Evolutionary conservation across 2,329 filamentous ascomycete species (phyloP).

Genomic region (Hypoxylon sp.): DNA sequence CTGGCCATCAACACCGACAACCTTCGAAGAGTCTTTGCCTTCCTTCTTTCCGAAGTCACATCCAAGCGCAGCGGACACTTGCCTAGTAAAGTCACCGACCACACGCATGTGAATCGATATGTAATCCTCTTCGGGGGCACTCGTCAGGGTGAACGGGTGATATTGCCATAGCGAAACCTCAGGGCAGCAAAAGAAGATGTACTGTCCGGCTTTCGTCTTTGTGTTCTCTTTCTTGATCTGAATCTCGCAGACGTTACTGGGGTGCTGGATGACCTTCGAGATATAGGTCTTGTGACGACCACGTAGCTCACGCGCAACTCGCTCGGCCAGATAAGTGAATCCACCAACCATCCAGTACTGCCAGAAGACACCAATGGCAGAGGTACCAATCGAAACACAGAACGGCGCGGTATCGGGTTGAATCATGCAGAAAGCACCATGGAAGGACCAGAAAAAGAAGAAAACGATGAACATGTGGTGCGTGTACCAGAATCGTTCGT

Average conservation of each 20-base stretch:
- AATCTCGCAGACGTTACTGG: constrained; percentile 89
- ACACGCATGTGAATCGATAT: constrained; percentile 89
- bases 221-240: constrained; percentile 93
- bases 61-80: constrained; percentile 77
- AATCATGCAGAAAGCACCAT: constrained; percentile 93
- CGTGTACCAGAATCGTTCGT: constrained; percentile 91
- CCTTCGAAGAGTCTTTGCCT: constrained; percentile 70
- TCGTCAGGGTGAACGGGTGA: constrained; percentile 88
- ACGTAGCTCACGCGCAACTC: constrained; percentile 82
- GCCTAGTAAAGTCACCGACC: constrained; percentile 84
- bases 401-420: constrained; percentile 85
- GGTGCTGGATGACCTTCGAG: constrained; percentile 90
- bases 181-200: constrained; percentile 91
- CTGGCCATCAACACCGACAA: constrained; percentile 76
- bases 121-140: constrained; percentile 90
- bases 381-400: constrained; percentile 76
- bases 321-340: constrained; percentile 84
- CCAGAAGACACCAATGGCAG: constrained; percentile 84
- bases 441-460: constrained; percentile 92
- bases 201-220: constrained; percentile 85
- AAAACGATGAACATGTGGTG: constrained; percentile 91
- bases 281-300: constrained; percentile 88
- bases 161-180: constrained; percentile 91
- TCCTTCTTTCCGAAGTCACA: constrained; percentile 77
- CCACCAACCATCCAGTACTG: constrained; percentile 91